Evolutionary conservation across 257 asterid species (phyloP), one percentile per base, ranked within the genome.

Genomic region (Nemophila menziesii): DNA sequence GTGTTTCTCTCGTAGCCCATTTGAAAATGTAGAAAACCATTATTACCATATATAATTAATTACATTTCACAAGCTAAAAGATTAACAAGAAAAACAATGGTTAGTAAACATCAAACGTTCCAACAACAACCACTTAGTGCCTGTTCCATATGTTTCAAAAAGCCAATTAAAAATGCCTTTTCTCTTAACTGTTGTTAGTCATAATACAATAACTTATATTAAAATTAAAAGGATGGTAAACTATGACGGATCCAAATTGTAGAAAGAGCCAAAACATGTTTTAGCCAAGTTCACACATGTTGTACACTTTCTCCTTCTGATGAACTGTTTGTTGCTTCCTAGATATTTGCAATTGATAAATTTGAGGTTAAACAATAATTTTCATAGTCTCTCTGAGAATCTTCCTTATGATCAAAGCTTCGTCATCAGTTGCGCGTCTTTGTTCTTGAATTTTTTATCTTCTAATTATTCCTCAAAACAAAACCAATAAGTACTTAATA

Each of bases 161-260:
- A 29, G 12, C 12, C 8, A 3, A 24, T 44, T 43, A 53, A 49
- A 42, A 20, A 54, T 16, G 16, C 37, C 26, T 33, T 44, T 18
- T 44, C 39, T 43, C 43, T 26, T 19, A 43, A 21, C 33, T 54
- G 52, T 33, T 38, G 52, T 54, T 54, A 54, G 52, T 20, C n/a
- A n/a, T n/a, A 34, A 33, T 44, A 43, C 39, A 54, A 44, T 29
- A 7, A 29, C 8, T 29, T 7, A 29, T 10, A 29, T 29, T 24
- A 24, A 29, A 40, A 40, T 17, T 20, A 40, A 40, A 40, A 16
- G 3, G 22, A 16, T 16, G 45, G 45, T 40, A 40, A 2, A 40
- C 45, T 40, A 40, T 40, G 45, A 40, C 20, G 45, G n/a, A 40
- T 20, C 22, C 20, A 40, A 40, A 40, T 16, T 8, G 45, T 40